Evolutionary conservation across 1,139 yeast species (phyloP).

Genomic region (Blastobotrys persicus): DNA sequence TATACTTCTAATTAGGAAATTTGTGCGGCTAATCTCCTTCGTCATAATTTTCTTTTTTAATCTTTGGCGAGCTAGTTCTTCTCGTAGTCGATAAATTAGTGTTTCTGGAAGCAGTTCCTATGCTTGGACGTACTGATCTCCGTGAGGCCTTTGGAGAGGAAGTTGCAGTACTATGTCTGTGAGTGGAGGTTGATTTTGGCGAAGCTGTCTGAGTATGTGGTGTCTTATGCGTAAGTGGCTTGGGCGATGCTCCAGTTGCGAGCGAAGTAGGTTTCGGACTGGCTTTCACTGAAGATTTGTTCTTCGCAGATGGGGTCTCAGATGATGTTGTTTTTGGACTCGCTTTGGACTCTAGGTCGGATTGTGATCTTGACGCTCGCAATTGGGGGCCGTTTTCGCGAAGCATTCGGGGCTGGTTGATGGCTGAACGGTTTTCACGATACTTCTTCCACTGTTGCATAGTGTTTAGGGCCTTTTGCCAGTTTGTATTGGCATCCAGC

Average conservation of each 20-base stretch:
- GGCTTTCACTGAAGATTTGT: no score
- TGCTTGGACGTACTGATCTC: background rate
- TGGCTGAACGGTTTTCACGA: slow-evolving; percentile 16
- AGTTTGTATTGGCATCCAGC: slow-evolving; percentile 29
- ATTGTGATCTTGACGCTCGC: background rate
- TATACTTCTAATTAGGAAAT: no score
- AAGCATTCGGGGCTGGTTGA: slow-evolving; percentile 7
- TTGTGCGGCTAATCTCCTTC: no score
- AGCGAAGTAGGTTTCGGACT: no score
- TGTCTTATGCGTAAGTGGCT: background rate
- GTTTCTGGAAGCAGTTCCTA: background rate
- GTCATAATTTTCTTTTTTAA: background rate
- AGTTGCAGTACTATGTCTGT: background rate
- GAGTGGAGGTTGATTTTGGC: background rate
- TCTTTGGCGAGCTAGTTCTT: background rate
- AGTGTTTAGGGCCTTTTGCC: slow-evolving; percentile 32
- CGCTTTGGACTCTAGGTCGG: background rate
- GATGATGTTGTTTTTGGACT: background rate
- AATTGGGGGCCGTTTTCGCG: background rate
- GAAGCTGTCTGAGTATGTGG: background rate
- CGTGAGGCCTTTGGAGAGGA: background rate
- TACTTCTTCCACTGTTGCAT: slow-evolving; percentile 35
- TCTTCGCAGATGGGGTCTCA: background rate
- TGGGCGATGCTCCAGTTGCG: background rate
- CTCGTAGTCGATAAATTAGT: background rate